phyloP scores from a whole-genome alignment of 306 rosid genomes.

The Inga leiocalycina region DNA sequence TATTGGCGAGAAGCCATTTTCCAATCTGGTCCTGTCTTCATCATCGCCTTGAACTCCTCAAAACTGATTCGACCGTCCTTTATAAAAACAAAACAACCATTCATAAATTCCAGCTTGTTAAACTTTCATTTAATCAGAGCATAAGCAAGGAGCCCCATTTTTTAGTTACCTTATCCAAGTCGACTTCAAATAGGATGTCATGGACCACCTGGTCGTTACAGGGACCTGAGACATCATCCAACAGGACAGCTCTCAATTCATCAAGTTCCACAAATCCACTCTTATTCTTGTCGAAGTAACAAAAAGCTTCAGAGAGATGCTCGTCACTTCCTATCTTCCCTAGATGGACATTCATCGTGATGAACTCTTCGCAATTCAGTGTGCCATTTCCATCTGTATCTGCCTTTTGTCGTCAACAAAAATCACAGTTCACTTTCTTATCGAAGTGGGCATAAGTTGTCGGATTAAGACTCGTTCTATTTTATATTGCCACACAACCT shows the following conservation, averaged over 20 bases:
- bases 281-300: slow-evolving; percentile 72
- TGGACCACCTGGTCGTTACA: slow-evolving; percentile 60
- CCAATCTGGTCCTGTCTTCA: slow-evolving; percentile 89
- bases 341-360: slow-evolving; percentile 71
- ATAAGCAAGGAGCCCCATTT: not conserved
- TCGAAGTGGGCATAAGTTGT: not conserved
- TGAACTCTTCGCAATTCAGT: slow-evolving; percentile 77
- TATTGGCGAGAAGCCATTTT: slow-evolving; percentile 94
- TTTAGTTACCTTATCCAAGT: slow-evolving; percentile 80
- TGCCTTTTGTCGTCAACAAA: slow-evolving; percentile 57
- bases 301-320: slow-evolving; percentile 75
- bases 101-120: not conserved
- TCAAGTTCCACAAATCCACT: slow-evolving; percentile 85
- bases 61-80: slow-evolving; percentile 89
- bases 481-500: not conserved
- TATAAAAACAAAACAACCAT: slow-evolving; percentile 2
- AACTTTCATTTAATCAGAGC: not conserved
- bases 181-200: slow-evolving; percentile 83
- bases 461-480: not conserved
- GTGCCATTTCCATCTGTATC: slow-evolving; percentile 87
- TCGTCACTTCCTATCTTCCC: slow-evolving; percentile 74
- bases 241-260: slow-evolving; percentile 76
- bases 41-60: slow-evolving; percentile 87
- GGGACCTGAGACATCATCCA: slow-evolving; percentile 49
- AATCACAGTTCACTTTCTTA: not conserved